Conservation (phyloP, 805 yeast species). For the Torulaspora maleeae region DNA sequence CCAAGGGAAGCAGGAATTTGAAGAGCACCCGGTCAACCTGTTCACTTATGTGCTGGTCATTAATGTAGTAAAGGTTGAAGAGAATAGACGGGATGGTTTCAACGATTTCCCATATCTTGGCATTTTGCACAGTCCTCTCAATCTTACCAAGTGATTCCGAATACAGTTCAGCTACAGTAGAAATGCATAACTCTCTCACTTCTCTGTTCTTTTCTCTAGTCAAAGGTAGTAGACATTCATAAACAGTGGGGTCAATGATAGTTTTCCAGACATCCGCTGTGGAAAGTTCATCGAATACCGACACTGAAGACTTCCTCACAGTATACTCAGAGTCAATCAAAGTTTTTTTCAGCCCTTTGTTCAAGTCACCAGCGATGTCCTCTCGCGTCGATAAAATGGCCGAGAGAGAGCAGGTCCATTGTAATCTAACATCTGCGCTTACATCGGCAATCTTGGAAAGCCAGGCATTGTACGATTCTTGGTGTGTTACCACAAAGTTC, state of each 20-base stretch:
- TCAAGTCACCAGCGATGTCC: conserved; percentile 48
- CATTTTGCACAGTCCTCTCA: conserved; percentile 17
- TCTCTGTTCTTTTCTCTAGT: conserved; percentile 65
- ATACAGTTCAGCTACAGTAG: conserved; percentile 52
- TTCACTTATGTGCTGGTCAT: conserved; percentile 61
- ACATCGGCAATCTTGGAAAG: conserved; percentile 68
- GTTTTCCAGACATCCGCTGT: conserved; percentile 44
- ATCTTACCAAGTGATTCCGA: conserved; percentile 40
- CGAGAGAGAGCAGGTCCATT: conserved; percentile 64
- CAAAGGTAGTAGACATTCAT: conserved; percentile 54
- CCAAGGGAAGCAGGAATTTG: conserved; percentile 58
- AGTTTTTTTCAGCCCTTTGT: conserved; percentile 59
- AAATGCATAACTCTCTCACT: conserved; percentile 58
- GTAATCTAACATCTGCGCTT: conserved; percentile 55
- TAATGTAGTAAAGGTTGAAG: conserved; percentile 65
- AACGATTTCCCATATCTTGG: conserved; percentile 31
- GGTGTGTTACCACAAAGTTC: conserved; percentile 55
- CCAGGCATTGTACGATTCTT: conserved; percentile 66
- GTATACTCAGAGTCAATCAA: conserved; percentile 70
- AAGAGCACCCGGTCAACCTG: conserved; percentile 58
- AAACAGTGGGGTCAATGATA: conserved; percentile 44
- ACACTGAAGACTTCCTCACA: conserved; percentile 61
- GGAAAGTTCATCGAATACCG: conserved; percentile 45
- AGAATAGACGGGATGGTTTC: conserved; percentile 58
- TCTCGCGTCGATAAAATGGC: conserved; percentile 42